These are phyloP conservation scores for Trichoderma atroviride DNA, from an alignment of 2,329 filamentous ascomycete genomes.

Conservation along the genomic window DNA sequence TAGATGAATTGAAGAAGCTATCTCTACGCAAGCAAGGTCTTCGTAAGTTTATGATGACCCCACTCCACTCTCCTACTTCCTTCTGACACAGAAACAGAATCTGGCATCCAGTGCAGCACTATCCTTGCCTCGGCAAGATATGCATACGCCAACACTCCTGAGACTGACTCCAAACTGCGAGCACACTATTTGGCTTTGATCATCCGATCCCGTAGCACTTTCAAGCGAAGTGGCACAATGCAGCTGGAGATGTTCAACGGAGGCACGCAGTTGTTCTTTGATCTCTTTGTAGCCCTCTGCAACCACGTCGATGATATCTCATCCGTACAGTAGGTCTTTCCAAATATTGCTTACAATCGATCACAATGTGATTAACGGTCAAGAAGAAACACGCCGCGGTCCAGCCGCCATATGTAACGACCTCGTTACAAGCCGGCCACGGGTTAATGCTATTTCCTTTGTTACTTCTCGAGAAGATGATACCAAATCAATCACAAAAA, in stretches of 20 bases:
- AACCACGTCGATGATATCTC: conserved; percentile 81
- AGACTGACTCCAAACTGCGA: conserved; percentile 85
- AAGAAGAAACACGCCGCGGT: conserved; percentile 48
- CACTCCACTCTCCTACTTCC: not conserved
- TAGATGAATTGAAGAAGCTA: conserved; percentile 82
- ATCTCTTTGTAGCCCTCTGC: conserved; percentile 88
- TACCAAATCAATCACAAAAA: conserved; percentile 5
- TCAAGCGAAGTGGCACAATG: conserved; percentile 94
- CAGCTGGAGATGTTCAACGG: conserved; percentile 91
- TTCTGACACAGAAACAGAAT: conserved; percentile 50
- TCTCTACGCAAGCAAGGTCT: conserved; percentile 87
- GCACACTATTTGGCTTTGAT: conserved; percentile 92
- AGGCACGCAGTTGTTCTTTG: conserved; percentile 83
- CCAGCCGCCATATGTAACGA: conserved; percentile 47
- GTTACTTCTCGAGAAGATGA: conserved; percentile 28
- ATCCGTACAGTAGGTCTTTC: conserved; percentile 53
- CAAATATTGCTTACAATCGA: not conserved
- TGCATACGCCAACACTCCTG: conserved; percentile 85
- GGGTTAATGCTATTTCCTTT: not conserved
- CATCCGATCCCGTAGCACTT: conserved; percentile 82
- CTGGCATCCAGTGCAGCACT: conserved; percentile 79
- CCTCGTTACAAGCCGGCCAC: conserved; percentile 24
- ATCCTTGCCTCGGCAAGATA: conserved; percentile 87
- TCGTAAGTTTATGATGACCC: conserved; percentile 51
- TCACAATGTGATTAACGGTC: not conserved